Evolutionary conservation across 1,284 basidiomycete species (phyloP), one percentile per base, ranked within the genome.

Genomic region (Mycena citricolor): DNA sequence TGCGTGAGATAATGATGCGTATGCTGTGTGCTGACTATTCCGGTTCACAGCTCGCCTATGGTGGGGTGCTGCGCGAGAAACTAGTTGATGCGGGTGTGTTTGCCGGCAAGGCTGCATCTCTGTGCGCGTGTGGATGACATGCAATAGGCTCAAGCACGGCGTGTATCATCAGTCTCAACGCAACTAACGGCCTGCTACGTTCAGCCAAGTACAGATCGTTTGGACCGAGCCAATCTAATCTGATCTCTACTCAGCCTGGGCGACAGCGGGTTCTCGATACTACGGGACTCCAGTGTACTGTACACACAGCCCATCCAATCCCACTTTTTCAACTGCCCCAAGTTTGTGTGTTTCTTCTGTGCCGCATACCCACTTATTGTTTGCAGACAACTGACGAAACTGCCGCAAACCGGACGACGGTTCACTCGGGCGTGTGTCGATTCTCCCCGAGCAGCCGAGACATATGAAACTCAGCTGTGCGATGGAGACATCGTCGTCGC

Each of bases 281-380:
- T 88, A 30, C 77, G 81, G 17, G 71, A 71, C 12, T 73, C 73
- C 19, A 66, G 67, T 12, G 64, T 80, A 5, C 59, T 76, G 24
- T 69, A 83, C 56, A 64, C 64, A 47, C 76, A 81, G 52, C 62
- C 64, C 31, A 57, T 68, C 1, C 83, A 85, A 55, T 77, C 76
- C 0, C 79, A 83, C 57, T 83, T 74, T 58, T 85, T 85, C 61
- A 85, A 85, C 51, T 84, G 77, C 54, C 79, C 79, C 46, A 70
- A 66, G 75, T 75, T 51, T 39, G 66, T 54, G n/a, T n/a, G 23
- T 41, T 30, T 4, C 38, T 32, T 28, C 29, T 32, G 42, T 28
- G 25, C 35, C 35, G 10, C 19, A 16, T 22, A 38, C 34, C 32
- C n/a, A 14, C 19, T 25, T 22, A 33, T 55, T 35, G 54, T 38